Evolutionary conservation across 352 stramenopile species (phyloP).

Genomic region (Phytophthora fragariaefolia): DNA sequence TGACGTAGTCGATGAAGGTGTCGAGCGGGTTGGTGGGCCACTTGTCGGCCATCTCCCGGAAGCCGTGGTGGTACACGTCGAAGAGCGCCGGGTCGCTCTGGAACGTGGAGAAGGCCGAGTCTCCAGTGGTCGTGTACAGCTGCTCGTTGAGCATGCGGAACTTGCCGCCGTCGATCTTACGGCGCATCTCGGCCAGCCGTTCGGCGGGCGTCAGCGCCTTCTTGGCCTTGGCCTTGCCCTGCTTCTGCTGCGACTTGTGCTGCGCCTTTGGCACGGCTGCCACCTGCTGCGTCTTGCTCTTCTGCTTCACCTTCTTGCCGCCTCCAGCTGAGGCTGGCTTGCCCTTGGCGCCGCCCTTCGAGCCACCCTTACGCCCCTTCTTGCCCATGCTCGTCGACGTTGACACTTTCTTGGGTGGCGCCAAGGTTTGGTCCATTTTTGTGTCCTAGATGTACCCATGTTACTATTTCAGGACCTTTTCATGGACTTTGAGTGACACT

Average conservation of each 20-base stretch:
- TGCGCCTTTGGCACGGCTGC: slow-evolving; percentile 23
- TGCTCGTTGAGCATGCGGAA: slow-evolving; percentile 99
- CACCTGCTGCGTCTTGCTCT: slow-evolving; percentile 33
- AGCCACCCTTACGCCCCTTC: slow-evolving; percentile 23
- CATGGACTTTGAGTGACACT: too few relatives aligned
- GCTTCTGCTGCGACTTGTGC: slow-evolving; percentile 35
- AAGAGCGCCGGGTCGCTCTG: slow-evolving; percentile 95
- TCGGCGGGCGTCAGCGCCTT: slow-evolving; percentile 33
- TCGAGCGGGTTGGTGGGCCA: slow-evolving; percentile 98
- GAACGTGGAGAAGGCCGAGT: slow-evolving; percentile 92
- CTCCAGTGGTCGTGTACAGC: slow-evolving; percentile 96
- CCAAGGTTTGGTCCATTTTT: not conserved
- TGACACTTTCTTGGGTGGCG: too few relatives aligned
- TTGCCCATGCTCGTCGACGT: slow-evolving; percentile 31
- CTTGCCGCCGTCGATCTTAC: slow-evolving; percentile 92
- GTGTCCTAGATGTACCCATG: not conserved
- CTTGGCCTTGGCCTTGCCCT: slow-evolving; percentile 31
- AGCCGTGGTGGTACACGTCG: slow-evolving; percentile 98
- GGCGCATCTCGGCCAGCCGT: slow-evolving; percentile 83
- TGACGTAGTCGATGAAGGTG: slow-evolving; percentile 96
- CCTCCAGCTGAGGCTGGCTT: slow-evolving; percentile 18
- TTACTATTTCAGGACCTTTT: too few relatives aligned
- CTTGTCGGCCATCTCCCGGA: slow-evolving; percentile 95
- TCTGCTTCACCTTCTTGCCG: slow-evolving; percentile 34
- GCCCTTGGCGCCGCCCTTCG: slow-evolving; percentile 27